Evolutionary conservation across 306 rosid genomes (phyloP).

Genomic region (Cotoneaster glaucophyllus): DNA sequence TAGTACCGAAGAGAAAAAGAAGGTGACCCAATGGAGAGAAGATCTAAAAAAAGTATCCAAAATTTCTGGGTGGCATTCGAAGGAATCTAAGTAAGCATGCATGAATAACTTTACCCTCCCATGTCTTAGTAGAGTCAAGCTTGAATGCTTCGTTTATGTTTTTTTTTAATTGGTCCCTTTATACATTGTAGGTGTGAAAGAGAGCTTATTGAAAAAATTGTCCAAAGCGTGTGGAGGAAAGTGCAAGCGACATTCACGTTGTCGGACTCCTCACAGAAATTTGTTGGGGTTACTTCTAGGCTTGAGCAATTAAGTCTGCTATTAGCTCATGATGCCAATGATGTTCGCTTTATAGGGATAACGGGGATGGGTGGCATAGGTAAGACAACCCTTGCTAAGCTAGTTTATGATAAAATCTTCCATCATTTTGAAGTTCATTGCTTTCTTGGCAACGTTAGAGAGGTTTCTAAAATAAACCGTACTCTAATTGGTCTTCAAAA

Average conservation of each 20-base stretch:
- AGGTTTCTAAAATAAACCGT: not conserved
- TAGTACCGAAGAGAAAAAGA: too few relatives aligned
- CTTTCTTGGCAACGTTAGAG: not conserved
- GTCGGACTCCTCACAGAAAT: not conserved
- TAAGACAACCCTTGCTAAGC: not conserved
- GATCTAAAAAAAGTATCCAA: too few relatives aligned
- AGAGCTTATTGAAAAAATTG: not conserved
- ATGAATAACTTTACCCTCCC: too few relatives aligned
- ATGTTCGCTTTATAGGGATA: too few relatives aligned
- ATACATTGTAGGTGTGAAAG: not conserved
- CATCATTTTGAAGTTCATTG: not conserved
- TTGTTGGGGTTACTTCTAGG: not conserved
- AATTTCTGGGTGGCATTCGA: too few relatives aligned
- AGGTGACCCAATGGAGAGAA: too few relatives aligned
- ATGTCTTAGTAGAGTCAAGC: too few relatives aligned
- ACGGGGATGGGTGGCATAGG: not conserved
- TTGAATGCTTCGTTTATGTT: too few relatives aligned
- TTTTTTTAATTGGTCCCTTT: too few relatives aligned
- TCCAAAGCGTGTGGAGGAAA: not conserved
- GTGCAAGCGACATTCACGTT: not conserved
- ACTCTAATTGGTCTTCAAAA: constrained; percentile 2
- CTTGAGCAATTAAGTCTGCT: not conserved
- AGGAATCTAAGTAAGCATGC: too few relatives aligned
- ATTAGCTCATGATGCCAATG: not conserved
- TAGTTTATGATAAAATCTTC: not conserved